phyloP scores from a whole-genome alignment of 768 basidiomycete genomes.

The Punctularia strigosozonata region DNA sequence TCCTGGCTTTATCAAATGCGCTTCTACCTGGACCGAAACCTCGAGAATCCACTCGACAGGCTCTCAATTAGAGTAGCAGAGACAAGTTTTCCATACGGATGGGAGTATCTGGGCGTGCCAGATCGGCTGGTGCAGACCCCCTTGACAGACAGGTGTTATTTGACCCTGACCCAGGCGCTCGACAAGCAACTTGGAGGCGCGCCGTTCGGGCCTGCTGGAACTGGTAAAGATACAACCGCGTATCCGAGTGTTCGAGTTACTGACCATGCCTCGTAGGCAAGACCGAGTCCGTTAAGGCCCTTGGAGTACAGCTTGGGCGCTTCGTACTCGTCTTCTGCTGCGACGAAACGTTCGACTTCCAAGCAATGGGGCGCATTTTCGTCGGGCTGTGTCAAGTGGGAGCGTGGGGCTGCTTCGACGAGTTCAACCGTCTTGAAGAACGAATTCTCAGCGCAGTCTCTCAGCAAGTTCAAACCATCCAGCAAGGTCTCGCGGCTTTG shows the following conservation, averaged over 20 bases:
- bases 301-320: constrained; percentile 93
- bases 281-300: constrained; percentile 98
- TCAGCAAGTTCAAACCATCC: constrained; percentile 97
- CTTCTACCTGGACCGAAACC: constrained; percentile 71
- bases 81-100: constrained; percentile 91
- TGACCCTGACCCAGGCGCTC: constrained; percentile 92
- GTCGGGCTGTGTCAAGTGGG: constrained; percentile 98
- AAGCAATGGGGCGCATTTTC: constrained; percentile 99
- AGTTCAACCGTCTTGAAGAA: constrained; percentile 97
- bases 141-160: constrained; percentile 91
- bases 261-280: constrained; percentile 45
- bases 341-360: constrained; percentile 99
- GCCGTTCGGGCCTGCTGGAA: constrained; percentile 97
- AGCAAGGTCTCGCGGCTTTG: constrained; percentile 82
- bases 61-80: constrained; percentile 79
- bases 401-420: constrained; percentile 98
- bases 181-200: constrained; percentile 93
- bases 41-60: constrained; percentile 71
- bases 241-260: constrained; percentile 1
- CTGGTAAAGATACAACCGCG: constrained; percentile 37
- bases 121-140: constrained; percentile 98
- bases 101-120: constrained; percentile 96
- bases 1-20: constrained; percentile 98
- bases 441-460: constrained; percentile 96
- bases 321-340: constrained; percentile 99